phyloP scores from a whole-genome alignment of 768 basidiomycete species.

The Trametes cingulata region DNA sequence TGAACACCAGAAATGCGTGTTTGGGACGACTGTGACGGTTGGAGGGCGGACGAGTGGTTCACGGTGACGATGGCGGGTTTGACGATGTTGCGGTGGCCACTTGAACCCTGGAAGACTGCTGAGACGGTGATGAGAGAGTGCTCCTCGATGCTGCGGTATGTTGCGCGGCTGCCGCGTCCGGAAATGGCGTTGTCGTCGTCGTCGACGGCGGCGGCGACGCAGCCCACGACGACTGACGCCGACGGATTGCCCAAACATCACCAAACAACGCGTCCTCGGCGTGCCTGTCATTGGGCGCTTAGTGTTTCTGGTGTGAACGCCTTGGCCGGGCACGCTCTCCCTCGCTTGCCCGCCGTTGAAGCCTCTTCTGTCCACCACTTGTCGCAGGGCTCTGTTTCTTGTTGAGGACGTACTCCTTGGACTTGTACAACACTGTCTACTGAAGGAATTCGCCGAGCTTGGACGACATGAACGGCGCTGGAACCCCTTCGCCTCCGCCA shows the following conservation, averaged over 20 bases:
- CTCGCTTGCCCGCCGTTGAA: background rate
- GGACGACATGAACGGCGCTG: constrained; percentile 15
- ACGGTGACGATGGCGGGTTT: background rate
- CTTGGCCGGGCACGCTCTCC: background rate
- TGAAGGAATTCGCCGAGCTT: background rate
- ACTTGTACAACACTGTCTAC: background rate
- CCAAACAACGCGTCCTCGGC: constrained; percentile 22
- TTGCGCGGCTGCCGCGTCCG: background rate
- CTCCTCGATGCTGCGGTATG: background rate
- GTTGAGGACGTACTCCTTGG: too few relatives aligned
- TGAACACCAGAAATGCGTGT: background rate
- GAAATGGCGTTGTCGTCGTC: constrained; percentile 15
- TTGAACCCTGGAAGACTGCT: background rate
- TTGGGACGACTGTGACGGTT: background rate
- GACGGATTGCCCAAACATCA: constrained; percentile 14
- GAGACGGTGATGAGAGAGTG: background rate
- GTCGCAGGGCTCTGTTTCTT: too few relatives aligned
- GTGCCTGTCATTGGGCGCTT: background rate
- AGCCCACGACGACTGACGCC: constrained; percentile 13
- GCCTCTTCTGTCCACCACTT: background rate
- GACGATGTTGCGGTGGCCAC: background rate
- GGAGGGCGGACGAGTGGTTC: background rate
- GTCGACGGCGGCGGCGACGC: constrained; percentile 22
- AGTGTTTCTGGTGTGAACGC: background rate
- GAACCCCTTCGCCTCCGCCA: constrained; percentile 19